These are phyloP conservation scores for Hanseniaspora mollemarum DNA, from an alignment of 805 yeast species.

Conservation along the genomic window DNA sequence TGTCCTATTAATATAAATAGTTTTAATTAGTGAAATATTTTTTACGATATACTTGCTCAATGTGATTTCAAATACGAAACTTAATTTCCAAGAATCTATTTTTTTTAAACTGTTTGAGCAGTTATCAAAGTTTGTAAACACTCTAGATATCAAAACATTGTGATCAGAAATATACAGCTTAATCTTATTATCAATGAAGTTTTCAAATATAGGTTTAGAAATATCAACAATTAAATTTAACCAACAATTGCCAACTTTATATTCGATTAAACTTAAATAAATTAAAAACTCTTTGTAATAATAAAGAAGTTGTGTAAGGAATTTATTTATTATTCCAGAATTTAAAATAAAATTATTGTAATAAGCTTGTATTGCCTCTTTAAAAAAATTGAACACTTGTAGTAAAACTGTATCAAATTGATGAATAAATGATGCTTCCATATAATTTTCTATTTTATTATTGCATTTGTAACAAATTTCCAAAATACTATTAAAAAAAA, in stretches of 20 bases:
- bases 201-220: neutral
- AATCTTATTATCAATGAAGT: neutral
- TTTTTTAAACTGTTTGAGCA: neutral
- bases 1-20: neutral
- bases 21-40: neutral
- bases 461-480: neutral
- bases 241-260: slow-evolving; percentile 2
- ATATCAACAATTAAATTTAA: neutral
- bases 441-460: neutral
- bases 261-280: neutral
- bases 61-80: neutral
- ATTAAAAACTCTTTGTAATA: neutral
- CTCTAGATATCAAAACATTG: neutral
- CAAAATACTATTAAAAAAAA: neutral
- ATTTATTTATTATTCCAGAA: neutral
- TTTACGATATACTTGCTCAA: neutral
- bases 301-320: neutral
- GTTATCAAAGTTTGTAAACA: neutral
- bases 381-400: neutral
- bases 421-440: neutral
- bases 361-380: neutral
- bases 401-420: neutral
- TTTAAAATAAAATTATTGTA: neutral
- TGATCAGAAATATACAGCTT: neutral
- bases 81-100: neutral